Evolutionary conservation across 768 basidiomycete species (phyloP), one percentile per base, ranked within the genome.

Genomic region (Daedalea quercina): DNA sequence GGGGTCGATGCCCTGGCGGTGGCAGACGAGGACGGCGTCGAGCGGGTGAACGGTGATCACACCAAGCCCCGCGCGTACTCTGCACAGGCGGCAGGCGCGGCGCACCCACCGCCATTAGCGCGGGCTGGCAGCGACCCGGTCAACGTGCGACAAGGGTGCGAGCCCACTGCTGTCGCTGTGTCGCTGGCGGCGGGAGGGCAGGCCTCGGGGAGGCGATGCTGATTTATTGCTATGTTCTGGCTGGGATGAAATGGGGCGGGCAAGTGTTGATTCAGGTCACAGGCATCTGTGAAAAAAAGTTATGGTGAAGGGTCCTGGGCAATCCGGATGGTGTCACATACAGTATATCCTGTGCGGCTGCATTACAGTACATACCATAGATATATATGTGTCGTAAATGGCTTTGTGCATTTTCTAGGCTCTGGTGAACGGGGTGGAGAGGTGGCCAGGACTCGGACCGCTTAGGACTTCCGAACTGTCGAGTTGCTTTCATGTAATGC

Each of bases 1-100:
- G 52, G 28, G 17, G 9, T 52, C 9, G 51, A 37, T 28, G 51
- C 51, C 25, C 43, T 52, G 6, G 51, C 43, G 31, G 28, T 52
- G 4, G 44, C 20, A 7, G 44, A 50, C 35, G 40, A 22, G 9
- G 47, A 49, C 15, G 19, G 31, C 9, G n/a, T 20, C 9, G 47
- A 13, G 22, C 47, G 19, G 35, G 47, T 26, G 15, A 47, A 26
- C 35, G 35, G 33, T 12, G 34, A 40, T 31, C 35, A 20, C 15
- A 19, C 34, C 33, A 31, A 49, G n/a, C 47, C 47, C 19, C 47
- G 47, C 9, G 33, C 47, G 47, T 35, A 56, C 20, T 43, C 47
- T 44, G 49, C 52, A 35, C 24, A 37, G 24, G 37, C 12, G 41
- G 34, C 15, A 43, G 50, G 35, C 44, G 51, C 44, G 45, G 44